A percentile compares a stretch with the other conserved stretches of the same genome.
Conservation (phyloP, 306 rosid species). For the Cucurbita argyrosperma region DNA sequence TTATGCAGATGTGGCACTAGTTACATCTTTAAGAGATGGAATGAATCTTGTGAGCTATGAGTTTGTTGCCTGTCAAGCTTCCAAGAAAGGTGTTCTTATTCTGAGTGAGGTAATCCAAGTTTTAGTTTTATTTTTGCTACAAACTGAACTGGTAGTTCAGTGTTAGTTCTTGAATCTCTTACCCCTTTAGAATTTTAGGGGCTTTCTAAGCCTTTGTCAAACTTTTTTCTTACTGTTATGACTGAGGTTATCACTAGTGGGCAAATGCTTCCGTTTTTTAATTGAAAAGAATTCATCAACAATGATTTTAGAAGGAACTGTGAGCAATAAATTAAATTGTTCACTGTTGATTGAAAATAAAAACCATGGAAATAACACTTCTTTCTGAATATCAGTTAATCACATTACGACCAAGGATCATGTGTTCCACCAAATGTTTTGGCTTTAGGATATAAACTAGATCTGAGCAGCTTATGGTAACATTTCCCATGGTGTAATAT, state of each 20-base stretch:
- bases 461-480: not conserved
- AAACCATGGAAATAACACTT: not conserved
- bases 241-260: not conserved
- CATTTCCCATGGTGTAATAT: not conserved
- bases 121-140: not conserved
- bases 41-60: conserved; percentile 99
- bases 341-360: not conserved
- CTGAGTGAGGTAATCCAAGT: conserved; percentile 63
- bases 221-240: not conserved
- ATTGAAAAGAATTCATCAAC: not conserved
- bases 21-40: conserved; percentile 93
- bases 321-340: not conserved
- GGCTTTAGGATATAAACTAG: not conserved
- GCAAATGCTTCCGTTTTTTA: not conserved
- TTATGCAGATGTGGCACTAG: conserved; percentile 74
- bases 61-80: conserved; percentile 89
- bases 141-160: not conserved
- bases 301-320: not conserved
- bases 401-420: not conserved
- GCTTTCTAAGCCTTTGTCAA: not conserved
- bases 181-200: not conserved
- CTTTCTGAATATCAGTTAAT: not conserved
- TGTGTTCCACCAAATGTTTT: not conserved
- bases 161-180: not conserved
- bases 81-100: conserved; percentile 92